A percentile compares a stretch with the other conserved stretches of the same genome.
Conservation (phyloP, 352 stramenopile genomes). For the Globisporangium cederbergense region DNA sequence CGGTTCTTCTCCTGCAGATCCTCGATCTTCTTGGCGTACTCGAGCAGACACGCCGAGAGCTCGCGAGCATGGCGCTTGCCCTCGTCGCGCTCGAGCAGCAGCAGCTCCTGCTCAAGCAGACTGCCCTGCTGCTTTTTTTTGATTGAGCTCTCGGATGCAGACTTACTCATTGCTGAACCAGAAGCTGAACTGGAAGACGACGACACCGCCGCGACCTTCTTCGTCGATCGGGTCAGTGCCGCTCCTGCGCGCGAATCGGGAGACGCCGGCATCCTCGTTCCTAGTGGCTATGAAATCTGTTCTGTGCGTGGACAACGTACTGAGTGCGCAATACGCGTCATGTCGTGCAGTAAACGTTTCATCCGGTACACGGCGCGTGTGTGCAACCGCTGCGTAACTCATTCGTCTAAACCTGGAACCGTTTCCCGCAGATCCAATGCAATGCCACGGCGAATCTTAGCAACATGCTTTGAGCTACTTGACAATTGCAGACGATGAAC, state of each 20-base stretch:
- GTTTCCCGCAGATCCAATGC: background rate
- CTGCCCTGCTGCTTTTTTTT: conserved; percentile 42
- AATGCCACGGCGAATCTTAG: background rate
- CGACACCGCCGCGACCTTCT: background rate
- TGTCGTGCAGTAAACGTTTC: too few relatives aligned
- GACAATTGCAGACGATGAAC: background rate
- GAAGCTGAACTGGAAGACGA: background rate
- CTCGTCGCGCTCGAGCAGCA: conserved; percentile 65
- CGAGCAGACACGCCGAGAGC: conserved; percentile 55
- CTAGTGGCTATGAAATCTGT: background rate
- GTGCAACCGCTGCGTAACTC: background rate
- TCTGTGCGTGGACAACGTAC: background rate
- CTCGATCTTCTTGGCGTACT: conserved; percentile 78
- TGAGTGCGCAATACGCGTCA: background rate
- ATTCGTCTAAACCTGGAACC: background rate
- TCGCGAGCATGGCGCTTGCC: conserved; percentile 70
- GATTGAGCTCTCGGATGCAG: conserved; percentile 21
- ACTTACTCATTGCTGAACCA: conserved; percentile 13
- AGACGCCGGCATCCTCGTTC: conserved; percentile 12
- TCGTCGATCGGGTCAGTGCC: background rate
- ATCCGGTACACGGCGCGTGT: background rate
- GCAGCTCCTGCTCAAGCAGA: conserved; percentile 65
- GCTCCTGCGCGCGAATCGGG: background rate
- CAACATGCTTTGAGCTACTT: background rate
- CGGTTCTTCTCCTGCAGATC: conserved; percentile 76